Evolutionary conservation across 768 basidiomycete species (phyloP).

Genomic region (Mycena metata): DNA sequence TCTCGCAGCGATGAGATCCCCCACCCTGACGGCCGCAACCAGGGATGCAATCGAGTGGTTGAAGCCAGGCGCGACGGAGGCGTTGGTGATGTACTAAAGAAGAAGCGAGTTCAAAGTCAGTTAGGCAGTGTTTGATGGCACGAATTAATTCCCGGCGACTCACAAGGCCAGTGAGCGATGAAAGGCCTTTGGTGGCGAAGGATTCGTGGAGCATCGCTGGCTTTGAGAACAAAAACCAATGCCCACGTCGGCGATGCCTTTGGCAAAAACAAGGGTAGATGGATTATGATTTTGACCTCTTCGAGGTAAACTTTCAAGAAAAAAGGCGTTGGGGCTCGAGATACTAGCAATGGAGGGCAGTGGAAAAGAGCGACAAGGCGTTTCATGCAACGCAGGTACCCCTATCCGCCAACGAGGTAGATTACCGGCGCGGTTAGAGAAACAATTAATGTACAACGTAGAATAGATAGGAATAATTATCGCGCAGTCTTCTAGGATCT

Average conservation of each 20-base stretch:
- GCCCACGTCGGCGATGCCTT: slow-evolving; percentile 48
- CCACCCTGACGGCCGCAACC: slow-evolving; percentile 50
- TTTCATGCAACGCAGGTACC: too few species aligned
- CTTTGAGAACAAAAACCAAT: slow-evolving; percentile 43
- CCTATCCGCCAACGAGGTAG: too few species aligned
- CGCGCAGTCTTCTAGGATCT: neutral
- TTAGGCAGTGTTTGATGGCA: too few species aligned
- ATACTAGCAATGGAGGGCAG: too few species aligned
- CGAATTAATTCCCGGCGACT: too few species aligned
- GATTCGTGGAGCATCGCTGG: slow-evolving; percentile 49
- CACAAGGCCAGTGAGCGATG: slow-evolving; percentile 46
- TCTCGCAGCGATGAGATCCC: slow-evolving; percentile 45
- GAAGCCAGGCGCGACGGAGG: slow-evolving; percentile 47
- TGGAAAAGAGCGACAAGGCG: neutral
- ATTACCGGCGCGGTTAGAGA: too few species aligned
- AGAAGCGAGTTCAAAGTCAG: slow-evolving; percentile 7
- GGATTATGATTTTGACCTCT: slow-evolving; percentile 15
- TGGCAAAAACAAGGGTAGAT: slow-evolving; percentile 40
- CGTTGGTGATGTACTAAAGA: slow-evolving; percentile 47
- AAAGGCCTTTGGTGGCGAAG: slow-evolving; percentile 34
- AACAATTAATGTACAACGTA: neutral
- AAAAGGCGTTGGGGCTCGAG: too few species aligned
- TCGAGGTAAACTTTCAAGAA: neutral
- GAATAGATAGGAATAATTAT: slow-evolving; percentile 25
- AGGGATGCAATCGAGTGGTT: slow-evolving; percentile 54